Conservation (phyloP, 2,329 filamentous ascomycete species). For the Fusarium verrucosum region DNA sequence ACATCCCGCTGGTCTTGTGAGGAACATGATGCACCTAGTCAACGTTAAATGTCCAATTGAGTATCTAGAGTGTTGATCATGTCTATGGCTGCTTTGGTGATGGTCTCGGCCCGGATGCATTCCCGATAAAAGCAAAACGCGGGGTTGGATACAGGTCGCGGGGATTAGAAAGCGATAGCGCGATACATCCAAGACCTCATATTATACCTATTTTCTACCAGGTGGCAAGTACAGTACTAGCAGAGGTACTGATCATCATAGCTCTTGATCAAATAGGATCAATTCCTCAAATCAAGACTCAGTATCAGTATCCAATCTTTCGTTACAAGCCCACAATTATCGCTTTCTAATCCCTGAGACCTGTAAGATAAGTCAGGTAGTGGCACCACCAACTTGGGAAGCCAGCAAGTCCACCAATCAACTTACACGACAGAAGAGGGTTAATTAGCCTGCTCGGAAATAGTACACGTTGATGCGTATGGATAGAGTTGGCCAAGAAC, state of each 20-base stretch:
- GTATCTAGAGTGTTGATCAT: conserved; percentile 25
- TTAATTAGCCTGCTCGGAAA: conserved; percentile 5
- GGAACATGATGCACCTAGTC: not conserved
- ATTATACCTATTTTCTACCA: too few relatives aligned
- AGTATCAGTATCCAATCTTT: too few relatives aligned
- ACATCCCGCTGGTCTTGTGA: conserved; percentile 9
- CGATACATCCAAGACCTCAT: too few relatives aligned
- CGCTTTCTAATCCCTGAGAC: too few relatives aligned
- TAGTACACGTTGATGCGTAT: conserved; percentile 13
- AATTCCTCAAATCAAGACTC: too few relatives aligned
- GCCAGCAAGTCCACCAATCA: conserved; percentile 39
- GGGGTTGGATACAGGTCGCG: too few relatives aligned
- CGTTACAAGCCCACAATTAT: too few relatives aligned
- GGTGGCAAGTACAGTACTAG: too few relatives aligned
- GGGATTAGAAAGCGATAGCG: too few relatives aligned
- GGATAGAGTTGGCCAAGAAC: conserved; percentile 4
- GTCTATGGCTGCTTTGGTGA: conserved; percentile 18
- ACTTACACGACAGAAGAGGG: conserved; percentile 40
- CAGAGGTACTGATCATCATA: too few relatives aligned
- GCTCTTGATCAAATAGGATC: too few relatives aligned
- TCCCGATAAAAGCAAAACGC: conserved; percentile 30
- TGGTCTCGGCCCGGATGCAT: conserved; percentile 24
- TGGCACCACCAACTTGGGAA: conserved; percentile 19
- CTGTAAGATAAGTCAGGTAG: too few relatives aligned
- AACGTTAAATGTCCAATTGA: conserved; percentile 7